Conservation (phyloP, 2,329 filamentous ascomycete species). For the Ceratocystis smalleyi region DNA sequence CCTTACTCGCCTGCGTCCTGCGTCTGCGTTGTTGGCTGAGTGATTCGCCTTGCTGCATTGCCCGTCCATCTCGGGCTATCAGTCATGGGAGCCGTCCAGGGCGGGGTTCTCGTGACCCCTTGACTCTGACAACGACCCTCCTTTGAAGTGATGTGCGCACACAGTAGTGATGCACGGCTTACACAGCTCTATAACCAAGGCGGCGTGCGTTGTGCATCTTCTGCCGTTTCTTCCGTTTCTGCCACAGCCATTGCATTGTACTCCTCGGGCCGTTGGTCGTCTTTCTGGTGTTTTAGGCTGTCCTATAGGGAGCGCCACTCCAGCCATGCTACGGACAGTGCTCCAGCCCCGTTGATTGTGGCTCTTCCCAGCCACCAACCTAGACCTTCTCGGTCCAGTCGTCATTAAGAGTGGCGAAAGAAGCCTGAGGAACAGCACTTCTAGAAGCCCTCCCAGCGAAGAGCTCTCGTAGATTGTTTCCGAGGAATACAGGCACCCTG, state of each 20-base stretch:
- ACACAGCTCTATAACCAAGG: too few relatives aligned
- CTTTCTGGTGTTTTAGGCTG: too few relatives aligned
- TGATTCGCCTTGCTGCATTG: background rate
- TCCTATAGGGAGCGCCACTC: background rate
- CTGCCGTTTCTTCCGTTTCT: background rate
- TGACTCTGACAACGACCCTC: too few relatives aligned
- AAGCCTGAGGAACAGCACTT: background rate
- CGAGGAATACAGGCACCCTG: too few relatives aligned
- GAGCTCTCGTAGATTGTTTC: too few relatives aligned
- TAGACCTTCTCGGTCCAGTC: background rate
- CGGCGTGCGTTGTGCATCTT: too few relatives aligned
- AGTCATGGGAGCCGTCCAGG: too few relatives aligned
- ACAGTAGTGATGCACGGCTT: too few relatives aligned
- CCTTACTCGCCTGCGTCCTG: background rate
- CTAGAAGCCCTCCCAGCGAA: background rate
- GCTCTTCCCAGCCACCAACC: background rate
- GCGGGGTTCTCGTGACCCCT: too few relatives aligned
- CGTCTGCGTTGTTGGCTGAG: background rate
- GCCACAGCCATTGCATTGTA: background rate
- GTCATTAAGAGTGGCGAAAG: background rate
- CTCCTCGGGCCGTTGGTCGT: background rate
- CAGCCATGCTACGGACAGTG: background rate
- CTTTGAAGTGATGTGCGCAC: too few relatives aligned
- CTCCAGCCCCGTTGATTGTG: constrained; percentile 1
- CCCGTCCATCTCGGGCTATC: background rate